Percentiles rank a stretch among this genome's conserved stretches.
These are phyloP conservation scores for Umbelopsis sp. DNA, from an alignment of 371 early-diverging fungal species.

Conservation along the genomic window DNA sequence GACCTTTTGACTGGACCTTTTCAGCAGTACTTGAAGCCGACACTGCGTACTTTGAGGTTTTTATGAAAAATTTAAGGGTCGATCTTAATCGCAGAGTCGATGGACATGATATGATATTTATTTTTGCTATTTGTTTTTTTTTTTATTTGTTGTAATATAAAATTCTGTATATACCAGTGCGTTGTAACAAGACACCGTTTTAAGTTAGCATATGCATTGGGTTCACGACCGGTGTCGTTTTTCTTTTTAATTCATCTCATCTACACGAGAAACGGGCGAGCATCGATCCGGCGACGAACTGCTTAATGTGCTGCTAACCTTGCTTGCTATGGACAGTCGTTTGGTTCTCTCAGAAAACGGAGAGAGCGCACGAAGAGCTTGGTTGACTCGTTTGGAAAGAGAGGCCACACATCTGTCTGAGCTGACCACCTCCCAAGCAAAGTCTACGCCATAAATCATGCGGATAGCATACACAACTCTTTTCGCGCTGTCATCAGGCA, in stretches of 20 bases:
- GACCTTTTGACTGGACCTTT: background rate
- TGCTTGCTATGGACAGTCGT: slow-evolving; percentile 8
- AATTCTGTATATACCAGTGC: no score
- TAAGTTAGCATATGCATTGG: no score
- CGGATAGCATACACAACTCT: slow-evolving; percentile 81
- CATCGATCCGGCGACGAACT: slow-evolving; percentile 19
- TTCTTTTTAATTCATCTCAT: slow-evolving; percentile 10
- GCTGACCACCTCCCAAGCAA: slow-evolving; percentile 81
- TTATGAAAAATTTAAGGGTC: background rate
- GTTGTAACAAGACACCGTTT: no score
- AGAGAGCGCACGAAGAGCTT: slow-evolving; percentile 3
- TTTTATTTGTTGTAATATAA: no score
- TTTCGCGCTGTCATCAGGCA: slow-evolving; percentile 73
- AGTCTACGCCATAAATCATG: slow-evolving; percentile 83
- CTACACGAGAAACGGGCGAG: slow-evolving; percentile 17
- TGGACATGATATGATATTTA: no score
- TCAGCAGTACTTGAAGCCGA: no score
- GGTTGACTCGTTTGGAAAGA: slow-evolving; percentile 25
- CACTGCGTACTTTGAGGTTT: background rate
- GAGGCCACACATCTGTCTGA: slow-evolving; percentile 55
- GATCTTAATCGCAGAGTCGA: background rate
- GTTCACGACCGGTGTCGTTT: no score
- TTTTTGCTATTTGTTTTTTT: no score
- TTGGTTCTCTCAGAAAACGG: slow-evolving; percentile 5
- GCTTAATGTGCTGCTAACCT: slow-evolving; percentile 15